A percentile compares a stretch with the other conserved stretches of the same genome.
Conservation (phyloP, 73 alveolate genomes). For the Stentor coeruleus region DNA sequence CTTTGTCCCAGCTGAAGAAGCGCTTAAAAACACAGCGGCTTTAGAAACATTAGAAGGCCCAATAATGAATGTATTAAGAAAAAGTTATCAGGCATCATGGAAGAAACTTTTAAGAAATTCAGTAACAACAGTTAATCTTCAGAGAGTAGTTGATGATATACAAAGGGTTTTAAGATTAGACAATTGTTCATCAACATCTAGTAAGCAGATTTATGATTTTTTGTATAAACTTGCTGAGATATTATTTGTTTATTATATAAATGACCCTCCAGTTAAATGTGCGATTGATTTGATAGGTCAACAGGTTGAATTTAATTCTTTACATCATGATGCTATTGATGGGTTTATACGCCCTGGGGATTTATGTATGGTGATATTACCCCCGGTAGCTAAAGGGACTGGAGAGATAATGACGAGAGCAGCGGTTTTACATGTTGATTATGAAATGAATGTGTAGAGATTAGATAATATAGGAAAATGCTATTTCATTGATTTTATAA, state of each 20-base stretch:
- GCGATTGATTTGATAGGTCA: constrained; percentile 80
- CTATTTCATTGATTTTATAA: background rate
- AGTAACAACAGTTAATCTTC: constrained; percentile 47
- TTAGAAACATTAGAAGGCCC: constrained; percentile 86
- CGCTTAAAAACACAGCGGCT: constrained; percentile 63
- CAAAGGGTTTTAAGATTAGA: constrained; percentile 48
- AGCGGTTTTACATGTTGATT: constrained; percentile 58
- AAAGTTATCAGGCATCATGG: constrained; percentile 87
- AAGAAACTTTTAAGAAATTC: constrained; percentile 57
- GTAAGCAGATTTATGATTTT: constrained; percentile 54
- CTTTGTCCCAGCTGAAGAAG: constrained; percentile 78
- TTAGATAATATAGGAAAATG: background rate
- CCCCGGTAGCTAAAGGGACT: constrained; percentile 77
- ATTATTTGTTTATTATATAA: constrained; percentile 51
- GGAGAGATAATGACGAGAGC: constrained; percentile 60
- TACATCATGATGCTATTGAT: constrained; percentile 91
- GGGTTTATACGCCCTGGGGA: constrained; percentile 92
- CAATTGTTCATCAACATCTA: constrained; percentile 41
- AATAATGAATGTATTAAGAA: constrained; percentile 87
- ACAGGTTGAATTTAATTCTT: constrained; percentile 77
- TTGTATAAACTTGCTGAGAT: constrained; percentile 60
- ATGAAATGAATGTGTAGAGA: constrained; percentile 25
- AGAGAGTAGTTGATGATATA: constrained; percentile 65
- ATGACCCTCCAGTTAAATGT: constrained; percentile 80
- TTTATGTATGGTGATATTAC: constrained; percentile 80